Base-by-base conservation (phyloP, 169 alveolate genomes). In the Eimeria falciformis region DNA sequence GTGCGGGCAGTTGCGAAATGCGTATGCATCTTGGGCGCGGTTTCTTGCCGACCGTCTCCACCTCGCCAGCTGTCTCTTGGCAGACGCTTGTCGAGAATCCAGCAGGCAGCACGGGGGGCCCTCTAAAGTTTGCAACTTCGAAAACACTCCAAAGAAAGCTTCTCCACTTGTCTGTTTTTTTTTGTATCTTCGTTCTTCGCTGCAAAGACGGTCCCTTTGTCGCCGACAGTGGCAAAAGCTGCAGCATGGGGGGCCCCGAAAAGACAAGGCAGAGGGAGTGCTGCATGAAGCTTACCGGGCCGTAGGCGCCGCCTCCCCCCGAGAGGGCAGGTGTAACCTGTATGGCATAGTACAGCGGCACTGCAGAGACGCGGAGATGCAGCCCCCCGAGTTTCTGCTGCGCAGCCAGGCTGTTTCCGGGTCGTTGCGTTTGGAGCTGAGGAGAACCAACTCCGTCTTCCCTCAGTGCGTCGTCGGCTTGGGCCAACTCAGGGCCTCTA, bases 221-320 rank as follows among this genome's bases (percentile, higher is more conserved):
- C 40, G 40, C 40, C 40, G 40, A 33, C 40, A 33, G 40, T 7
- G 55, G 46, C 29, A 69, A 45, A 5, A 75, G 62, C 66, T 75
- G 85, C 66, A 75, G 85, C 66, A 46, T 23, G 56, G 85, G 85
- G 45, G 85, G 62, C 85, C 85, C 85, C 56, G 68, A 43, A 65
- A 43, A 75, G 66, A 75, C 68, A 4, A 75, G 85, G 23, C 85
- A 75, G 43, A 75, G n/a, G 4, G 68, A n/a, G 43, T 75, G 85
- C 66, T 75, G 85, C 85, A 75, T 53, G 21, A 45, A 43, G 45
- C 68, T 75, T 0, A 27, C 23, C 40, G 85, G 45, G 17, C 47
- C 43, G 18, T 43, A 5, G 62, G 47, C 21, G n/a, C 46, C 66
- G 29, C 25, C 43, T 18, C 4, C 85, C 85, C 66, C 3, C 45